phyloP scores from a whole-genome alignment of 2,329 filamentous ascomycete species.

The Trichophyton mentagrophytes region DNA sequence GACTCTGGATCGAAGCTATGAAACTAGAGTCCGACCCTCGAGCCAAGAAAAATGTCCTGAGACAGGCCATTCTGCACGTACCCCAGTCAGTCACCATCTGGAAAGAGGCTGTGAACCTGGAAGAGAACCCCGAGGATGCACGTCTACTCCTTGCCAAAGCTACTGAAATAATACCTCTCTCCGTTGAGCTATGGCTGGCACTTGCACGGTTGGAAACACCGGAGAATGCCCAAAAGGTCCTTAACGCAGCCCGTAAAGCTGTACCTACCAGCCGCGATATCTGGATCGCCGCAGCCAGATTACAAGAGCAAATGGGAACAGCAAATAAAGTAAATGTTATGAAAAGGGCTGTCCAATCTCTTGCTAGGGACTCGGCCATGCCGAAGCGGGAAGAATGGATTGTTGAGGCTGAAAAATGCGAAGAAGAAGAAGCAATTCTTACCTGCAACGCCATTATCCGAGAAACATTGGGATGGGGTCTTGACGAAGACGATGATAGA shows the following conservation, averaged over 20 bases:
- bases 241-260: conserved; percentile 90
- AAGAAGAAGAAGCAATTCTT: conserved; percentile 74
- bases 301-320: conserved; percentile 82
- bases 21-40: conserved; percentile 69
- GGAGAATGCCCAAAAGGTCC: conserved; percentile 83
- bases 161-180: conserved; percentile 85
- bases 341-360: conserved; percentile 78
- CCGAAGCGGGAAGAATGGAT: conserved; percentile 97
- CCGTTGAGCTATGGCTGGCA: conserved; percentile 89
- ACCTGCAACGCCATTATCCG: conserved; percentile 84
- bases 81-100: conserved; percentile 93
- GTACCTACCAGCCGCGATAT: conserved; percentile 88
- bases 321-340: conserved; percentile 76
- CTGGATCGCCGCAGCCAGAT: conserved; percentile 84
- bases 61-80: conserved; percentile 82
- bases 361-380: conserved; percentile 90
- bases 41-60: conserved; percentile 83
- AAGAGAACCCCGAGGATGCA: conserved; percentile 80
- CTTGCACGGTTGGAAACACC: conserved; percentile 79
- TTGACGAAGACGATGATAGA: conserved; percentile 92
- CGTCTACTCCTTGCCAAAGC: conserved; percentile 83
- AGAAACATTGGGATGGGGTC: conserved; percentile 80
- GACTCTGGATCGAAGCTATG: conserved; percentile 92
- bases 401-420: conserved; percentile 81
- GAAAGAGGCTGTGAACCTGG: conserved; percentile 93